These are phyloP conservation scores for Micractinium conductrix DNA, from an alignment of 139 green algal species.

Conservation along the genomic window DNA sequence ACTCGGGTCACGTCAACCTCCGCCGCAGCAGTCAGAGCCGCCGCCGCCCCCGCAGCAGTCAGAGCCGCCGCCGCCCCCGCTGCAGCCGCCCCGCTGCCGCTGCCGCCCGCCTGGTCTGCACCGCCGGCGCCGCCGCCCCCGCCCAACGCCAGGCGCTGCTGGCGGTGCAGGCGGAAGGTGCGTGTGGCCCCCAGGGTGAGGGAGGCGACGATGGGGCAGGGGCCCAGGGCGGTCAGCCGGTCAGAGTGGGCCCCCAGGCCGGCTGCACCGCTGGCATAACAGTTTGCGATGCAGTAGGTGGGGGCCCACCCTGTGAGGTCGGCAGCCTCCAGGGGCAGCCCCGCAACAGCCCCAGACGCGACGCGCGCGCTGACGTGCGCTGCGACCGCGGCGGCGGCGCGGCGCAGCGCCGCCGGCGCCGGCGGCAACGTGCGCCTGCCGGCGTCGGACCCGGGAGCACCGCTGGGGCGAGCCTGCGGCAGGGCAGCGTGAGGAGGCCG, in stretches of 20 bases:
- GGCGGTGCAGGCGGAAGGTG: slow-evolving; percentile 39
- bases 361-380: neutral
- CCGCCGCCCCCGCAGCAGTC: too few species aligned
- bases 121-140: neutral
- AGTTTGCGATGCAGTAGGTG: slow-evolving; percentile 40
- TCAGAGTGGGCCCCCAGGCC: slow-evolving; percentile 43
- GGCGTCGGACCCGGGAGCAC: too few species aligned
- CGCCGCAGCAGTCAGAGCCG: neutral
- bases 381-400: slow-evolving; percentile 6
- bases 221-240: slow-evolving; percentile 41
- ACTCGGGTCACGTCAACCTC: neutral
- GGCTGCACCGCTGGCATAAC: slow-evolving; percentile 32
- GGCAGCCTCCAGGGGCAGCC: slow-evolving; percentile 10
- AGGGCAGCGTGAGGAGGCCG: too few species aligned
- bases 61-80: neutral
- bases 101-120: neutral
- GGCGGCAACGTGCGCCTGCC: neutral
- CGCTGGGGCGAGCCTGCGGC: too few species aligned
- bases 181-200: slow-evolving; percentile 47
- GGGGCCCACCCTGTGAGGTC: slow-evolving; percentile 27
- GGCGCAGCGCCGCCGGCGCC: neutral
- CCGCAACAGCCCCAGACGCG: neutral
- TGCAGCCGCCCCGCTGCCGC: neutral
- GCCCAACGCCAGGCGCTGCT: neutral
- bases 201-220: slow-evolving; percentile 45